Base-by-base conservation (phyloP, 1,284 basidiomycete species). In the Puccinia horiana region DNA sequence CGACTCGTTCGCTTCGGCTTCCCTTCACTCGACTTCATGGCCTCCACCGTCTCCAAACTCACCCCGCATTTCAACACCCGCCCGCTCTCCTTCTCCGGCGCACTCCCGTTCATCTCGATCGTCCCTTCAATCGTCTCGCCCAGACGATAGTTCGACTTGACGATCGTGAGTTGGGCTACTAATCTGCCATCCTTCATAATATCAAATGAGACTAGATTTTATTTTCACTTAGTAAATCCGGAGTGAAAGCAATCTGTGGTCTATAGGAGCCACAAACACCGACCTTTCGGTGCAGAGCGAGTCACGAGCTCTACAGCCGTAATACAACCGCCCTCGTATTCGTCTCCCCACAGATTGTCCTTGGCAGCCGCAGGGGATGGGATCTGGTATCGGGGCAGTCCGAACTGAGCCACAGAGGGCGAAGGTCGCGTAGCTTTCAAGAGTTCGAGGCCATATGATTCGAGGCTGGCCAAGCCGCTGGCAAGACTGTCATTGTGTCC, bases 291-390 rank as follows among this genome's bases (percentile, higher is more conserved):
- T 0, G 94, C 92, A 85, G 93, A 93, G 58, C 95, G 89, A 20
- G 94, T 95, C 63, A 96, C 88, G 67, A 96, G 91, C 88, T 97
- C 95, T 0, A 98, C 94, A 0, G 94, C 94, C 85, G 95, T 92
- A 80, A 94, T 90, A 87, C 95, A 97, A 0, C 92, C 92, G 3
- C 90, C 90, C 1, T 63, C 65, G 8, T 54, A 26, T 52, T 80
- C 52, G 8, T 80, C 78, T n/a, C 40, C 49, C 63, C 37, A 42
- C 23, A 42, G 18, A 0, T n/a, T 9, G 23, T 42, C 63, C 37
- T 40, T 37, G 35, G 1, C 37, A 20, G 18, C 63, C 11, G 23
- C 23, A 16, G 63, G 20, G 12, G 40, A 23, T 11, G 63, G 40
- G 6, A 40, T 42, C 37, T 40, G 6, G 23, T 40, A 11, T 20